phyloP scores from a whole-genome alignment of 106 monocot species.

The Narthecium ossifragum region DNA sequence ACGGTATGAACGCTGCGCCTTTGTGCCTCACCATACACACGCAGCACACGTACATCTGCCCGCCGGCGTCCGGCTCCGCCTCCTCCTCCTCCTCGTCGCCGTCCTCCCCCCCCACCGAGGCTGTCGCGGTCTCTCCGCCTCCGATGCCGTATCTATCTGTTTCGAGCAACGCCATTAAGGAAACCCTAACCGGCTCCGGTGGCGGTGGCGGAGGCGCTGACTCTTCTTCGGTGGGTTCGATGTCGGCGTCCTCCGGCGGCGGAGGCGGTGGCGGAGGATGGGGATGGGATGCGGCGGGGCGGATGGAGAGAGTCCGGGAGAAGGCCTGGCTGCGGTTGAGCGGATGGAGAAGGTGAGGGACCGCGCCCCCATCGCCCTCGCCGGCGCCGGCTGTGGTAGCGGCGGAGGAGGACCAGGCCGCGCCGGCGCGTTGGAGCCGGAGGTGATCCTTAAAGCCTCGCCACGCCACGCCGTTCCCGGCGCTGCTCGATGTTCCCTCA shows the following conservation, averaged over 20 bases:
- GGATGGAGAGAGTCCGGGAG: neutral
- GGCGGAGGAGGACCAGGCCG: neutral
- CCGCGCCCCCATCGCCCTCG: no score
- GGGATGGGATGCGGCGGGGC: no score
- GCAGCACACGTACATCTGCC: conserved; percentile 19
- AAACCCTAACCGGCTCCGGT: conserved; percentile 4
- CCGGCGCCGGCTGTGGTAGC: neutral
- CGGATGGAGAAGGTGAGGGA: conserved; percentile 6
- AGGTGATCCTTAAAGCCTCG: neutral
- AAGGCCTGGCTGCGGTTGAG: no score
- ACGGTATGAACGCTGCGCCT: conserved; percentile 28
- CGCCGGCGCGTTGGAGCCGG: conserved; percentile 4
- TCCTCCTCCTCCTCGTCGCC: conserved; percentile 3
- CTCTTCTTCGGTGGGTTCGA: neutral
- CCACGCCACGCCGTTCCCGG: neutral
- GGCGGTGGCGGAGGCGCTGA: neutral
- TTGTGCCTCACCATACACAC: conserved; percentile 42
- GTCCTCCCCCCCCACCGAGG: neutral
- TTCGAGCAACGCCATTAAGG: conserved; percentile 23
- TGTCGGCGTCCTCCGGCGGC: neutral
- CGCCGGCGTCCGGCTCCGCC: neutral
- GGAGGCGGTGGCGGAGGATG: no score
- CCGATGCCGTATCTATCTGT: neutral
- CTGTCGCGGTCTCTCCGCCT: neutral
- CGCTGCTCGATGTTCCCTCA: neutral